phyloP scores from a whole-genome alignment of 2,329 filamentous ascomycete species.

The Hirsutella rhossiliensis region DNA sequence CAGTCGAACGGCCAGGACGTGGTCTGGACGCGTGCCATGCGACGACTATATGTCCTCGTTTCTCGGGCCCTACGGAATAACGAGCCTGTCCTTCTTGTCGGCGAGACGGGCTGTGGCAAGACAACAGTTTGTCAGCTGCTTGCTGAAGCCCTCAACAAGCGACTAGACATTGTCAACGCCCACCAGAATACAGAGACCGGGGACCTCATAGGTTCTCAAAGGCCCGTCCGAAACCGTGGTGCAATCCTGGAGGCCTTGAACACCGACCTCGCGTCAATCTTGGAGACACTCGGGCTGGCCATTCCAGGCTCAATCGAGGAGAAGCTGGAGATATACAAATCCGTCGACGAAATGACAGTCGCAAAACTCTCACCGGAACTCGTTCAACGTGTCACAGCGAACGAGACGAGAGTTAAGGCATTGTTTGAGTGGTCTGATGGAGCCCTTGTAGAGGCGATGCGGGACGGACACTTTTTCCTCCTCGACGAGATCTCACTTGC shows the following conservation, averaged over 20 bases:
- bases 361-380: constrained; percentile 37
- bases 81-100: constrained; percentile 87
- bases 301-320: constrained; percentile 34
- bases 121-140: constrained; percentile 92
- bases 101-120: constrained; percentile 96
- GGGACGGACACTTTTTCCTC: constrained; percentile 76
- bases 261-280: constrained; percentile 41
- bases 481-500: constrained; percentile 96
- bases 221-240: constrained; percentile 77
- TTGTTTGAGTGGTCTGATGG: constrained; percentile 96
- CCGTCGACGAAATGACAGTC: constrained; percentile 31
- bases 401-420: constrained; percentile 58
- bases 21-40: constrained; percentile 94
- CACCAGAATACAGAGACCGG: constrained; percentile 98
- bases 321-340: constrained; percentile 45
- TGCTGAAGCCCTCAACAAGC: constrained; percentile 63
- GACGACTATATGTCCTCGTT: constrained; percentile 81
- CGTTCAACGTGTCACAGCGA: constrained; percentile 31
- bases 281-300: constrained; percentile 29
- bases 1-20: constrained; percentile 48
- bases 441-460: constrained; percentile 89
- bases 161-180: constrained; percentile 85
- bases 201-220: constrained; percentile 89
- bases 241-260: constrained; percentile 55
- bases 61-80: constrained; percentile 75